phyloP scores from a whole-genome alignment of 371 early-diverging fungal genomes.

The Choanephora cucurbitarum region DNA sequence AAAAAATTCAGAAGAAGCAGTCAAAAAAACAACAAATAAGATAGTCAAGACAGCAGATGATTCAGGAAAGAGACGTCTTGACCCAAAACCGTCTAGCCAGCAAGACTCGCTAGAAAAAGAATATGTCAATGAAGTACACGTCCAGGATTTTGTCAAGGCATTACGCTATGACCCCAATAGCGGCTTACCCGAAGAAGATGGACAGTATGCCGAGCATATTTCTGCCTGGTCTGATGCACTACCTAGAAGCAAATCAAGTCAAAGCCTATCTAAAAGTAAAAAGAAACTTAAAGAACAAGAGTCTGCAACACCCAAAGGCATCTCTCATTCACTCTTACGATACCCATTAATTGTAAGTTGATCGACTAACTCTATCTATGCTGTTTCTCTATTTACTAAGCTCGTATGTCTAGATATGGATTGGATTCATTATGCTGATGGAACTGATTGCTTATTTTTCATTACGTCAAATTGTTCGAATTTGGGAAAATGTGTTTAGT shows the following conservation, averaged over 20 bases:
- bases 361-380: neutral
- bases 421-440: slow-evolving; percentile 62
- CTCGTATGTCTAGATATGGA: slow-evolving; percentile 45
- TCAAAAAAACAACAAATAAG: slow-evolving; percentile 28
- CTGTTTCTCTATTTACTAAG: no score
- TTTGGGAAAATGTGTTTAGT: slow-evolving; percentile 73
- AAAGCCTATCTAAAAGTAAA: slow-evolving; percentile 4
- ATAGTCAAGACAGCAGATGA: slow-evolving; percentile 19
- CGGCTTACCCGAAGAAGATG: neutral
- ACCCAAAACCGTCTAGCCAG: neutral
- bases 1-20: slow-evolving; percentile 22
- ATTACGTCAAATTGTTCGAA: slow-evolving; percentile 70
- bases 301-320: slow-evolving; percentile 43
- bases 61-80: slow-evolving; percentile 14
- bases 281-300: slow-evolving; percentile 31
- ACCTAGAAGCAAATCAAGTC: slow-evolving; percentile 25
- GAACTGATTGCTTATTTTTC: slow-evolving; percentile 71
- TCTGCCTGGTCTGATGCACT: slow-evolving; percentile 53
- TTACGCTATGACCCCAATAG: slow-evolving; percentile 34
- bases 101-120: slow-evolving; percentile 25
- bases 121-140: slow-evolving; percentile 55
- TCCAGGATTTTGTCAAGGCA: slow-evolving; percentile 52
- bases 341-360: slow-evolving; percentile 64
- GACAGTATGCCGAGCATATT: slow-evolving; percentile 40
- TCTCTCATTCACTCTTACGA: slow-evolving; percentile 56